Evolutionary conservation across 192 early-diverging fungal genomes (phyloP), one percentile per base, ranked within the genome.

Genomic region (Rhizoclosmatium globosum): DNA sequence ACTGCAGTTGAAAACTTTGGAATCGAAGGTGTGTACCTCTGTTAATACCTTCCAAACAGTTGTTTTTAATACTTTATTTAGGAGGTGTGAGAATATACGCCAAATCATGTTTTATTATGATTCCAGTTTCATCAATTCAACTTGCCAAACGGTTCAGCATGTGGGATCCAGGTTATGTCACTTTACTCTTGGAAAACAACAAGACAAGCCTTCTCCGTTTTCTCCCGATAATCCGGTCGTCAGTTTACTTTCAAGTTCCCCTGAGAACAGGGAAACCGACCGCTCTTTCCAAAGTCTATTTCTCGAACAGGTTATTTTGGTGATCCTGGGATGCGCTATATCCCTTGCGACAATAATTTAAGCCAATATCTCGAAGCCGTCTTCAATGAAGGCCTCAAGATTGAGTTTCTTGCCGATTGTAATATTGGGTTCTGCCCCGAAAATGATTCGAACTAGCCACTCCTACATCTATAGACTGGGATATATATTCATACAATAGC

Each of bases 141-240:
- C 59, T 74, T n/a, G 11, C 45, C 59, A 47, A 48, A 15, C 1
- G 11, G 17, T 74, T 74, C 21, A 13, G 58, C 7, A 21, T 48
- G 21, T 74, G 72, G 72, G 61, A 74, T 62, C 72, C 72, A 1
- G 72, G 72, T 45, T 74, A 74, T 59, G 72, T 74, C 43, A 74
- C 72, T 39, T 43, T 74, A 11, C 60, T 74, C 19, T 7, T 19
- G 0, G 15, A 13, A 23, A 2, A 38, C 17, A 56, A 57, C 60
- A 62, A 62, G 7, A 21, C 60, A 19, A 21, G 7, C 60, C 60
- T 21, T 6, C 7, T 23, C 23, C 62, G 9, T 17, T 41, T 41
- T 74, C 59, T 46, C 13, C 38, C 19, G 17, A 11, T n/a, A 11
- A 7, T 43, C 41, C 72, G 17, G 19, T 44, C 15, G 56, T 45